Evolutionary conservation across 257 asterid genomes (phyloP).

Genomic region (Ilex asprella): DNA sequence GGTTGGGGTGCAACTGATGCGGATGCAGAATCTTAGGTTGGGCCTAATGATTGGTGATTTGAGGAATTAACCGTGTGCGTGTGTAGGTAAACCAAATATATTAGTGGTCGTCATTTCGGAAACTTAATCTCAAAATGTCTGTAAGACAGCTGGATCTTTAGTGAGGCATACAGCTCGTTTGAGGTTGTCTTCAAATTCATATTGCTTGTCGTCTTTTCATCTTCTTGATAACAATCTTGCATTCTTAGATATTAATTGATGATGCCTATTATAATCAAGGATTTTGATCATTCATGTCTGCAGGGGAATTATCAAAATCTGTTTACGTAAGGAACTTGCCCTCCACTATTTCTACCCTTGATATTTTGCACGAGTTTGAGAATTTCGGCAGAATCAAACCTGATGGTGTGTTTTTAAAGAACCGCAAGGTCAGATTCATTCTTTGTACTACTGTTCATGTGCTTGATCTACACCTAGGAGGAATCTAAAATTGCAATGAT

Average conservation of each 20-base stretch:
- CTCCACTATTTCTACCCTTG: conserved; percentile 43
- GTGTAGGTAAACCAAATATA: no score
- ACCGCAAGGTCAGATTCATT: conserved; percentile 44
- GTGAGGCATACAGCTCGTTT: no score
- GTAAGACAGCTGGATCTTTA: no score
- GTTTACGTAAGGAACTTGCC: conserved; percentile 84
- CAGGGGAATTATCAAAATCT: conserved; percentile 36
- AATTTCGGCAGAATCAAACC: conserved; percentile 58
- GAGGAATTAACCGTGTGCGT: no score
- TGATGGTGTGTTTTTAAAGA: conserved; percentile 75
- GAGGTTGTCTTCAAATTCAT: no score
- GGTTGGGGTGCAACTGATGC: no score
- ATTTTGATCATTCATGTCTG: conserved; percentile 18
- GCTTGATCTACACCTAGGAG: conserved; percentile 3
- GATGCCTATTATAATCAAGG: conserved; percentile 3
- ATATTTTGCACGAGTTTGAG: conserved; percentile 65
- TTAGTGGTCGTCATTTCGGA: no score
- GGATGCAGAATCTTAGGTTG: no score
- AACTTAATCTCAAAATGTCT: no score
- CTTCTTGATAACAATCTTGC: background rate
- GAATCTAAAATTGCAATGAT: conserved; percentile 23
- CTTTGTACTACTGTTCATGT: conserved; percentile 1
- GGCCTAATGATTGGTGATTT: no score
- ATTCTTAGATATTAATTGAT: background rate
- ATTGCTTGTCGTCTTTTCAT: no score